phyloP scores from a whole-genome alignment of 2,329 filamentous ascomycete genomes.

The Magnaporthales sp. region DNA sequence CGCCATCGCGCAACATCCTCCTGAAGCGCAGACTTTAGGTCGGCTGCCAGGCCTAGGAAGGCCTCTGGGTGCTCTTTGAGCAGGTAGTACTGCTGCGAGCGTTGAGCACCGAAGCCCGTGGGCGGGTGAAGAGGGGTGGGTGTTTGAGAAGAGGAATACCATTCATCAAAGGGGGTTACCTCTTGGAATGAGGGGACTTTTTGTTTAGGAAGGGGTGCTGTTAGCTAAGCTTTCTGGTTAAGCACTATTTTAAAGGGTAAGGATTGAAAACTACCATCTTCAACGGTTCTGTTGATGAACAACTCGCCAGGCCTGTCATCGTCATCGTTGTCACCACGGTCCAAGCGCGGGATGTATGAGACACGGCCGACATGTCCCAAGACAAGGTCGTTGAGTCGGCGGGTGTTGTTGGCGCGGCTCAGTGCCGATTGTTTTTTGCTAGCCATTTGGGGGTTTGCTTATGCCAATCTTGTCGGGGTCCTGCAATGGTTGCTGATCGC shows the following conservation, averaged over 20 bases:
- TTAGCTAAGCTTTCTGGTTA: not conserved
- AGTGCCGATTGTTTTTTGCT: constrained; percentile 9
- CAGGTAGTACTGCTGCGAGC: constrained; percentile 39
- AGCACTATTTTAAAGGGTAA: not conserved
- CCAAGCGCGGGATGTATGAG: constrained; percentile 26
- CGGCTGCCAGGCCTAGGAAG: constrained; percentile 25
- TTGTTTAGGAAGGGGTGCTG: not conserved
- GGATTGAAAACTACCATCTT: constrained; percentile 14
- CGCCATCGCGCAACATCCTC: constrained; percentile 22
- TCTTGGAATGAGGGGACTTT: constrained; percentile 16
- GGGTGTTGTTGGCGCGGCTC: constrained; percentile 9
- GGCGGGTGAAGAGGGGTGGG: not conserved
- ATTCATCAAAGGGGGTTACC: constrained; percentile 16
- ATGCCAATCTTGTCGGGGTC: not conserved
- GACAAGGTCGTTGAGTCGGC: constrained; percentile 34
- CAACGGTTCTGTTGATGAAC: constrained; percentile 7
- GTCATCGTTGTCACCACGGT: constrained; percentile 16
- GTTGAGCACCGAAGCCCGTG: constrained; percentile 6
- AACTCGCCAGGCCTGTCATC: constrained; percentile 15
- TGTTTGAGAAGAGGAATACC: constrained; percentile 15
- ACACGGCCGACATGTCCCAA: constrained; percentile 44
- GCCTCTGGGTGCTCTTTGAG: constrained; percentile 41
- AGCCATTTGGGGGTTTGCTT: constrained; percentile 14
- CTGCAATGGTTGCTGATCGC: not conserved
- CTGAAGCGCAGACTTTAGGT: constrained; percentile 21